Conservation (phyloP, 2,329 filamentous ascomycete genomes). For the Paramyrothecium sp. region DNA sequence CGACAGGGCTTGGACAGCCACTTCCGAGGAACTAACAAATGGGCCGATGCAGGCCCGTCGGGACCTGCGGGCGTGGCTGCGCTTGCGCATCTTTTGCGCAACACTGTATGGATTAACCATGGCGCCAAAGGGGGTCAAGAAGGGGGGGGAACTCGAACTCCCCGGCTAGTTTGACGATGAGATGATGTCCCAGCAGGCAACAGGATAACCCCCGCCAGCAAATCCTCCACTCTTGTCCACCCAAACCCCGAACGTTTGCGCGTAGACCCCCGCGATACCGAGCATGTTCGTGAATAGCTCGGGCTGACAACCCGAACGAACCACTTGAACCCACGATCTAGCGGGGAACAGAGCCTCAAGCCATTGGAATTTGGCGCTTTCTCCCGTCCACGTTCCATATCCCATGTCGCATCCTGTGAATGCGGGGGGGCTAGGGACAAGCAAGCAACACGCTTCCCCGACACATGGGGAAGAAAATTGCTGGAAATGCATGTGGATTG, state of each 20-base stretch:
- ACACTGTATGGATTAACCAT: neutral
- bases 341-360: neutral
- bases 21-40: neutral
- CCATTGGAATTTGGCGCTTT: neutral
- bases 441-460: neutral
- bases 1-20: neutral
- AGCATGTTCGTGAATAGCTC: neutral
- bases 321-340: neutral
- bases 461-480: no score
- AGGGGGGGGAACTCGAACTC: no score
- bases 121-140: no score
- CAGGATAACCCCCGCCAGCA: no score
- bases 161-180: no score
- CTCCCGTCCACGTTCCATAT: neutral
- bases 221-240: no score
- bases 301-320: neutral
- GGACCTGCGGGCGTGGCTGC: neutral
- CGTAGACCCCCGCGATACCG: neutral
- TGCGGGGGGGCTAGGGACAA: neutral
- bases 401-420: neutral
- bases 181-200: no score
- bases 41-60: neutral
- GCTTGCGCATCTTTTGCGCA: neutral
- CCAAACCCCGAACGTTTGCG: no score
- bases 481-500: neutral